Conservation (phyloP, 1,284 basidiomycete species). For the Ustilago tritici region DNA sequence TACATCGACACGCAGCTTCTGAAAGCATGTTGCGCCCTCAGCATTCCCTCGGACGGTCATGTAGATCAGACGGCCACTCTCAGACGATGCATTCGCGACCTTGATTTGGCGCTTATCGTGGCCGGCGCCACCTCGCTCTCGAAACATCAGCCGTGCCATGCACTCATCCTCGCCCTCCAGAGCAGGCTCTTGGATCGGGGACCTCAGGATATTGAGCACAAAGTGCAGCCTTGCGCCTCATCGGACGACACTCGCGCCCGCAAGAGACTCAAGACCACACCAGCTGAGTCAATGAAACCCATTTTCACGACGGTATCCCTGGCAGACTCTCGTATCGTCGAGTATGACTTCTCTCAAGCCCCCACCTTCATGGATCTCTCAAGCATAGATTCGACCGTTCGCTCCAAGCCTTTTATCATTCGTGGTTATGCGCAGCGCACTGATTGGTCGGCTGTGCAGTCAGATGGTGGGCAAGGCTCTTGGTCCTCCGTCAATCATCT, state of each 20-base stretch:
- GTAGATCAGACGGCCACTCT: not conserved
- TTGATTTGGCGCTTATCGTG: constrained; percentile 86
- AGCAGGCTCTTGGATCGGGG: not conserved
- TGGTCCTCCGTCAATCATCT: constrained; percentile 70
- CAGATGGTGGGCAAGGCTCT: constrained; percentile 71
- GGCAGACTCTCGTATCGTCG: constrained; percentile 20
- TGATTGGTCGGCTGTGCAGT: constrained; percentile 79
- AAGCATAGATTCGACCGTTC: not conserved
- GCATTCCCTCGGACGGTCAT: not conserved
- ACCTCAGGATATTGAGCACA: not conserved
- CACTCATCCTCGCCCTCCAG: constrained; percentile 70
- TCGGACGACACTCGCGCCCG: not conserved
- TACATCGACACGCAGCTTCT: constrained; percentile 70
- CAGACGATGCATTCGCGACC: constrained; percentile 71
- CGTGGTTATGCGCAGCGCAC: constrained; percentile 71
- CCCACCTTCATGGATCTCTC: constrained; percentile 36
- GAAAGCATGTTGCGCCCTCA: constrained; percentile 30
- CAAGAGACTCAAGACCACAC: constrained; percentile 6
- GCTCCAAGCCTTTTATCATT: constrained; percentile 78
- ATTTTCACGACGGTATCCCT: constrained; percentile 4
- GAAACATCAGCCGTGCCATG: constrained; percentile 34
- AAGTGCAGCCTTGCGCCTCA: not conserved
- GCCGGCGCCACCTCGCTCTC: constrained; percentile 74
- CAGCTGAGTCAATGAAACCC: not conserved
- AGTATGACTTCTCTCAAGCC: constrained; percentile 22